These are phyloP conservation scores for Pochonia chlamydosporia DNA, from an alignment of 2,329 filamentous ascomycete genomes.

Conservation along the genomic window DNA sequence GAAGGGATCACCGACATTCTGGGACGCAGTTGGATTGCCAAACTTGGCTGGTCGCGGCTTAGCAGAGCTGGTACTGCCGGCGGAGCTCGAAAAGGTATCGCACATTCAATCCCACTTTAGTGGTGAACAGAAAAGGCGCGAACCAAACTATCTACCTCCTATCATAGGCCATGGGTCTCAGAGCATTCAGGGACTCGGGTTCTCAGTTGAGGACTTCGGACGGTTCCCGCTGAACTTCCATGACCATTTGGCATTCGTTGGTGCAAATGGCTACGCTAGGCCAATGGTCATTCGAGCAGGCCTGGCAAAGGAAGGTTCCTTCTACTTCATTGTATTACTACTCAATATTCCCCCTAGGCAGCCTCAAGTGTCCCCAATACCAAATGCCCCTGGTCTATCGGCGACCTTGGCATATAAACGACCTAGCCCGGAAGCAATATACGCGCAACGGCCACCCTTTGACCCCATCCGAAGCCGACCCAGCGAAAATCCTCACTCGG, in stretches of 20 bases:
- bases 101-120: conserved; percentile 47
- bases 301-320: conserved; percentile 54
- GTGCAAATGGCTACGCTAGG: conserved; percentile 45
- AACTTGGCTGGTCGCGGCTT: conserved; percentile 44
- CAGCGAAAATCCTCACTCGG: conserved; percentile 18
- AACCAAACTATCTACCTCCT: conserved; percentile 58
- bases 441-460: conserved; percentile 41
- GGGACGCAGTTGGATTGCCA: conserved; percentile 46
- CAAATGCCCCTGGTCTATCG: conserved; percentile 34
- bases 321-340: conserved; percentile 55
- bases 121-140: conserved; percentile 50
- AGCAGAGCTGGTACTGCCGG: conserved; percentile 44
- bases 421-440: conserved; percentile 23
- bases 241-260: conserved; percentile 50
- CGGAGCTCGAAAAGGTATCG: conserved; percentile 47
- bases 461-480: conserved; percentile 38
- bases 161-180: conserved; percentile 53
- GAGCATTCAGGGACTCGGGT: conserved; percentile 49
- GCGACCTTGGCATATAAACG: conserved; percentile 35
- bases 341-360: conserved; percentile 32
- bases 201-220: conserved; percentile 46
- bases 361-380: conserved; percentile 41
- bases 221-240: conserved; percentile 47
- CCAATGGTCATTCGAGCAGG: conserved; percentile 47
- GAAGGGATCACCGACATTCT: conserved; percentile 50